phyloP scores from a whole-genome alignment of 2,329 filamentous ascomycete genomes.

The Allantophomopsis cytisporea region DNA sequence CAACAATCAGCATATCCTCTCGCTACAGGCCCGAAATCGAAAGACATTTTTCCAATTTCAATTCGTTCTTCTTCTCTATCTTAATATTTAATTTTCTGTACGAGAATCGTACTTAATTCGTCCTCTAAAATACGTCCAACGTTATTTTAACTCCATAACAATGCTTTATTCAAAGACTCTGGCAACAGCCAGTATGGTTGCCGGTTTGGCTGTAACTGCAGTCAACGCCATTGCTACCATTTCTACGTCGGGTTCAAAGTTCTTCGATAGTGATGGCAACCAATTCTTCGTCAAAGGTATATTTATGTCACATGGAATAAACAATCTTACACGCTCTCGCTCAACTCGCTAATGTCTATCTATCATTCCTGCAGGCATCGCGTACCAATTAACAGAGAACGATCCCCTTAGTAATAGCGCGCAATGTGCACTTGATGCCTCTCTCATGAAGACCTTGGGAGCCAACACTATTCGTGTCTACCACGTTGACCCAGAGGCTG shows the following conservation, averaged over 20 bases:
- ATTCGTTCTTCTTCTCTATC: too few species aligned
- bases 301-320: conserved; percentile 1
- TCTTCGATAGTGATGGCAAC: conserved; percentile 68
- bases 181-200: conserved; percentile 10
- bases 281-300: conserved; percentile 78
- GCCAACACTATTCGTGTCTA: conserved; percentile 81
- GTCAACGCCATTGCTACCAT: conserved; percentile 29
- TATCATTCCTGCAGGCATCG: conserved; percentile 42
- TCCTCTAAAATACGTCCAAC: too few species aligned
- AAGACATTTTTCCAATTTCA: too few species aligned
- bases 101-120: too few species aligned
- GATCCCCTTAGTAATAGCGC: conserved; percentile 66
- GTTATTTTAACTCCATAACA: neutral
- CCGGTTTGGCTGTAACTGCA: conserved; percentile 11
- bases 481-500: conserved; percentile 58
- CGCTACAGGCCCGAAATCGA: too few species aligned
- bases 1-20: too few species aligned
- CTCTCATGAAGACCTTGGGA: conserved; percentile 67
- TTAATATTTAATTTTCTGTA: too few species aligned
- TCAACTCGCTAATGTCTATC: conserved; percentile 4
- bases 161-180: conserved; percentile 5
- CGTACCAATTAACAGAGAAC: conserved; percentile 49
- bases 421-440: conserved; percentile 65
- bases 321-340: neutral
- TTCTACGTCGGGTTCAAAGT: conserved; percentile 59